Evolutionary conservation across 805 yeast genomes (phyloP), one percentile per base, ranked within the genome.

Genomic region (Nakazawaea ernobii): DNA sequence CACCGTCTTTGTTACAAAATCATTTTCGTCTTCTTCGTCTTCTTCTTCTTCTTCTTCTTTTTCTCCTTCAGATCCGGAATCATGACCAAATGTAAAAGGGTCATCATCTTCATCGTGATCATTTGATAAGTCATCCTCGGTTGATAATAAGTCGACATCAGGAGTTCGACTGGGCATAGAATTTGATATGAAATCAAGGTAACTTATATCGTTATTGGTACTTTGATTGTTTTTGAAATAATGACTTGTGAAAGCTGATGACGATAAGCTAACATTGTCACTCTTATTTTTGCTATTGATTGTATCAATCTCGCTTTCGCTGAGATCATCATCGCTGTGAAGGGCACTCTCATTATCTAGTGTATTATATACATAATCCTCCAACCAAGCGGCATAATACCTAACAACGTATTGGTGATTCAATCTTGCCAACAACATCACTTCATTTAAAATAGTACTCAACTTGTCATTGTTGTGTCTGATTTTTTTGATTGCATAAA

Each of bases 301-400:
- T 2, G 63, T 59, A 11, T 57, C 67, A 14, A 67, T 56, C 2
- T 63, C 70, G 32, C 55, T 63, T n/a, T 65, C 71, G 30, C 62
- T 68, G 3, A 58, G 58, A 2, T 48, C 54, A 2, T 55, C 56
- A 1, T 58, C 58, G 10, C 54, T 54, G 7, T 58, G 64, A 14
- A 58, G 51, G 20, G 59, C 63, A 20, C 55, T 45, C 4, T 53
- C 59, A 1, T 51, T 56, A 3, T 52, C 59, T 1, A 55, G 56
- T 7, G 59, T 67, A n/a, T 41, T 48, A 32, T 42, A 51, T 55
- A 53, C 56, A 26, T 60, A 56, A 28, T 82, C 83, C 47, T 88
- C 95, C 5, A 92, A 77, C 99, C 99, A 94, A 0, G 97, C 96
- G 3, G 97, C 95, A 65, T 87, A 94, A 65, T 94, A 94, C 48